A percentile compares a stretch with the other conserved stretches of the same genome.
Evolutionary conservation across 768 basidiomycete genomes (phyloP).

Genomic region (Cyclocybe cylindracea): DNA sequence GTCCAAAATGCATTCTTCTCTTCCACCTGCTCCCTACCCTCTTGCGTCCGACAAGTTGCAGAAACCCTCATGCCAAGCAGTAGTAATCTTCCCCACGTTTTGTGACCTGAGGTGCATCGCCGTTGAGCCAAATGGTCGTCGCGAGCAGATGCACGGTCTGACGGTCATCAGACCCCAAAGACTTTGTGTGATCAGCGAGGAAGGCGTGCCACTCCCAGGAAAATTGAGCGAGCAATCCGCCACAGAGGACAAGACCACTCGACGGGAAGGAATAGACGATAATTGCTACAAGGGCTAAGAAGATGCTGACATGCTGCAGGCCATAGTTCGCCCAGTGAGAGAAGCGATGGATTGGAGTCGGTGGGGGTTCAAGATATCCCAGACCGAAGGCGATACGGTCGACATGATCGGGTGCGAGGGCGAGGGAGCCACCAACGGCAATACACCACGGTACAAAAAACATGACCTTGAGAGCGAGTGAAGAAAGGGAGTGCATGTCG

Average conservation of each 20-base stretch:
- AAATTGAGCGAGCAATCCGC: conserved; percentile 27
- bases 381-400: conserved; percentile 35
- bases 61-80: no score
- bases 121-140: conserved; percentile 25
- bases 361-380: conserved; percentile 28
- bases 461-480: conserved; percentile 22
- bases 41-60: no score
- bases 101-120: conserved; percentile 16
- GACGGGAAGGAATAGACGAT: conserved; percentile 28
- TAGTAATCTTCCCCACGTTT: conserved; percentile 20
- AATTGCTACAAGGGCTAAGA: conserved; percentile 29
- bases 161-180: conserved; percentile 41
- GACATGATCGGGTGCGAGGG: conserved; percentile 37
- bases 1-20: no score
- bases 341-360: conserved; percentile 37
- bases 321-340: conserved; percentile 41
- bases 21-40: no score
- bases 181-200: conserved; percentile 28
- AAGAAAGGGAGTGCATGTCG: conserved; percentile 16
- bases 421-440: conserved; percentile 41
- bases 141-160: conserved; percentile 38
- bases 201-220: conserved; percentile 39
- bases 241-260: conserved; percentile 23
- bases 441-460: conserved; percentile 48
- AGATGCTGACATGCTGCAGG: conserved; percentile 37